Conservation (phyloP, 805 yeast species). For the Blastobotrys terrestris region DNA sequence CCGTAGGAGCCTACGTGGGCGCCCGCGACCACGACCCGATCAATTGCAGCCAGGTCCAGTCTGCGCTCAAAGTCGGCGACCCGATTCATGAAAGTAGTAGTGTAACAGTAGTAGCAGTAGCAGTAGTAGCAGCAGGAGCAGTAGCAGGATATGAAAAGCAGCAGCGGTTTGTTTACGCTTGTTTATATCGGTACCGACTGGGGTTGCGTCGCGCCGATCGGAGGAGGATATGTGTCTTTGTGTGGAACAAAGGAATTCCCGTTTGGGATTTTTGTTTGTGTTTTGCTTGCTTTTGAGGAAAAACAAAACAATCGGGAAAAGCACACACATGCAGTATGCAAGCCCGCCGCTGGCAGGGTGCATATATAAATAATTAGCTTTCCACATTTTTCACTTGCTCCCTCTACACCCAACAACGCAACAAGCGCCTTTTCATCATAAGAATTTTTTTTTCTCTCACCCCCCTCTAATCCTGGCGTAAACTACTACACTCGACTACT, state of each 20-base stretch:
- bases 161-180: neutral
- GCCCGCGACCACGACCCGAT: neutral
- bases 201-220: neutral
- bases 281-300: neutral
- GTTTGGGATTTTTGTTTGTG: neutral
- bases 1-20: neutral
- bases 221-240: neutral
- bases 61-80: neutral
- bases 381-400: too few relatives aligned
- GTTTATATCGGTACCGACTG: neutral
- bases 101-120: too few relatives aligned
- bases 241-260: neutral
- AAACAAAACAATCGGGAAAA: neutral
- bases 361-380: neutral
- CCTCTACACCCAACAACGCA: too few relatives aligned
- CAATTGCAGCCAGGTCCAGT: neutral
- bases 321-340: neutral
- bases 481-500: neutral
- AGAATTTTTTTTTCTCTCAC: neutral
- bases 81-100: neutral
- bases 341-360: too few relatives aligned
- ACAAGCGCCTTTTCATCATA: too few relatives aligned
- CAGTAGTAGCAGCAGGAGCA: too few relatives aligned
- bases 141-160: neutral
- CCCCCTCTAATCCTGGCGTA: neutral